These are phyloP conservation scores for Pyrenophora graminea DNA, from an alignment of 2,329 filamentous ascomycete genomes.

Conservation along the genomic window DNA sequence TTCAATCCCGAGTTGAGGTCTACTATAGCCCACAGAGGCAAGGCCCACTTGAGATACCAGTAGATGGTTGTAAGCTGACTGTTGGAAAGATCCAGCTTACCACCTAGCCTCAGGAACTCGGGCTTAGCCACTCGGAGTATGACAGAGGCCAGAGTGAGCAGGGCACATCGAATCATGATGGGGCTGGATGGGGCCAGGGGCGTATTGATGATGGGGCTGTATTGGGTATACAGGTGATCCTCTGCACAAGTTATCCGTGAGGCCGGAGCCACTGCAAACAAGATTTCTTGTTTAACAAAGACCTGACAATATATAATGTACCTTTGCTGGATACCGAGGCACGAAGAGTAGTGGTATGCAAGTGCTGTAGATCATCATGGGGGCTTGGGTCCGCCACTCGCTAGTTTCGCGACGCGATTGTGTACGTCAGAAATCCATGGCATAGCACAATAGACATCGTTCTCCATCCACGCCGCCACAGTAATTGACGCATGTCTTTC, in stretches of 20 bases:
- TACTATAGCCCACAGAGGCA: conserved; percentile 27
- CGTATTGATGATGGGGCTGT: conserved; percentile 2
- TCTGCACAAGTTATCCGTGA: no score
- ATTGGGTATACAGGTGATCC: background rate
- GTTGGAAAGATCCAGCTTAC: conserved; percentile 26
- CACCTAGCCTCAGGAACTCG: conserved; percentile 26
- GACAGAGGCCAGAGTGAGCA: conserved; percentile 23
- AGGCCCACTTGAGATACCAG: conserved; percentile 32
- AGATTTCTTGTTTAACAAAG: background rate
- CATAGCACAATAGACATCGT: background rate
- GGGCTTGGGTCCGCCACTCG: conserved; percentile 7
- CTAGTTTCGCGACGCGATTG: conserved; percentile 8
- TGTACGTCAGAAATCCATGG: conserved; percentile 1
- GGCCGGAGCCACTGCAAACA: no score
- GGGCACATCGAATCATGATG: conserved; percentile 28
- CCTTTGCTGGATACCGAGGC: background rate
- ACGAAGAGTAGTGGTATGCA: background rate
- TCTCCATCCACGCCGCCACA: conserved; percentile 2
- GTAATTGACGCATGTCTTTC: conserved; percentile 34
- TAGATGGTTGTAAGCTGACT: conserved; percentile 30
- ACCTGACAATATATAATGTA: background rate
- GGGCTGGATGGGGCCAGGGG: conserved; percentile 3
- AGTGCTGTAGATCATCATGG: conserved; percentile 9
- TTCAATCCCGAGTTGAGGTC: conserved; percentile 37
- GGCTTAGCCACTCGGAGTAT: conserved; percentile 23